Evolutionary conservation across 108 stramenopile species (phyloP).

Genomic region (Nannochloropsis oceanica): DNA sequence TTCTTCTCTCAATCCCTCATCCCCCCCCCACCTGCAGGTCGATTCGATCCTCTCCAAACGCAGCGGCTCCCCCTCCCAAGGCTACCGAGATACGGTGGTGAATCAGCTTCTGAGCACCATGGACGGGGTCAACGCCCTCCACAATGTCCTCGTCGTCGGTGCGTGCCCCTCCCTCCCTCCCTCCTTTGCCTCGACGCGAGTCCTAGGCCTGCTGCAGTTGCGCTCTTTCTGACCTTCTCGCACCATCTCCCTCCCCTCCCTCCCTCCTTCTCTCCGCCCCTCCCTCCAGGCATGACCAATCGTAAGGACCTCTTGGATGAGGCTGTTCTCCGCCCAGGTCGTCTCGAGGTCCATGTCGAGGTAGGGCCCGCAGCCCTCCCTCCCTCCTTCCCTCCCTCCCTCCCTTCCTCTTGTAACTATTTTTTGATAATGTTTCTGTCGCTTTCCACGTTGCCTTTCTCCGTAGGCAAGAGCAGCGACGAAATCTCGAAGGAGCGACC

Average conservation of each 20-base stretch:
- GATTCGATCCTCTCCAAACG: slow-evolving; percentile 60
- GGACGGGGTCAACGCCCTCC: slow-evolving; percentile 60
- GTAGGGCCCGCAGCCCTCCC: background rate
- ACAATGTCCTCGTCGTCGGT: slow-evolving; percentile 58
- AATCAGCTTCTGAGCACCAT: slow-evolving; percentile 63
- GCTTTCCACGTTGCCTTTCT: background rate
- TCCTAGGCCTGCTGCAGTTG: too few relatives aligned
- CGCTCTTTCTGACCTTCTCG: too few relatives aligned
- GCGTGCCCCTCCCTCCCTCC: slow-evolving; percentile 23
- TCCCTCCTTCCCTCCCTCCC: background rate
- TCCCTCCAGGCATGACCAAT: background rate
- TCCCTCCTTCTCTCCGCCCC: background rate
- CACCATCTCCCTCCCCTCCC: too few relatives aligned
- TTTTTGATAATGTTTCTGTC: too few relatives aligned
- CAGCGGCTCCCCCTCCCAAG: slow-evolving; percentile 40
- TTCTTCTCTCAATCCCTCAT: too few relatives aligned
- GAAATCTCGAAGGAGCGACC: background rate
- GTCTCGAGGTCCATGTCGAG: slow-evolving; percentile 65
- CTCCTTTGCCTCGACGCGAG: too few relatives aligned
- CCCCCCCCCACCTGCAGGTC: too few relatives aligned
- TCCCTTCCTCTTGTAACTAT: background rate
- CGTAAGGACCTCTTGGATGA: slow-evolving; percentile 52
- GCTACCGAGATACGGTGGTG: slow-evolving; percentile 50
- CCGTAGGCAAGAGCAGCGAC: too few relatives aligned
- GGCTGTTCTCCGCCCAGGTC: slow-evolving; percentile 58